These are phyloP conservation scores for Antitrichia curtipendula DNA, from an alignment of 225 moss, liverwort and hornwort species.

Conservation along the genomic window DNA sequence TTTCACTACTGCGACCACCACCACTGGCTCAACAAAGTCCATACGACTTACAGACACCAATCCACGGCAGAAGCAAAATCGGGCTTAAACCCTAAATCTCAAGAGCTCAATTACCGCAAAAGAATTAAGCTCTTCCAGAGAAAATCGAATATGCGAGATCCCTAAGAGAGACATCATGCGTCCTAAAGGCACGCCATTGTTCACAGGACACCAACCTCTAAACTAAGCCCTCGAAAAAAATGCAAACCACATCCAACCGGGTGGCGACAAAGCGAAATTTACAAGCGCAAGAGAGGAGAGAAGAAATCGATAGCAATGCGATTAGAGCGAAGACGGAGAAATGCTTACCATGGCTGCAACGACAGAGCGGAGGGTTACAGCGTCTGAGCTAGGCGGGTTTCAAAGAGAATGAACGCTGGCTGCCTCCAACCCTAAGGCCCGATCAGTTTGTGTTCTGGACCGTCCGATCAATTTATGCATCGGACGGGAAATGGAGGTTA, in stretches of 20 bases:
- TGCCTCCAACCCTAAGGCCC: conserved; percentile 11
- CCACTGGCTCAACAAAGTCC: not conserved
- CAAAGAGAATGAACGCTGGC: not conserved
- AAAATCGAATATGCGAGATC: not conserved
- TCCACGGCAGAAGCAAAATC: not conserved
- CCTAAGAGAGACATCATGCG: not conserved
- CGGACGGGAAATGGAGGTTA: not conserved
- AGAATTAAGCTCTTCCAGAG: no score
- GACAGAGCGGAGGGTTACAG: not conserved
- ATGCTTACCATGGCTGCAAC: conserved; percentile 25
- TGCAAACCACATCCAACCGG: not conserved
- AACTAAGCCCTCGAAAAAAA: not conserved
- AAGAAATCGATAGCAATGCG: not conserved
- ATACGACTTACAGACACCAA: not conserved
- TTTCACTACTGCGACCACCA: not conserved
- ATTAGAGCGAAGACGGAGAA: not conserved
- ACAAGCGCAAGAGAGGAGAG: not conserved
- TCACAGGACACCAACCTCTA: not conserved
- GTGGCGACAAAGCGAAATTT: not conserved
- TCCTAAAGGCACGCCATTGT: not conserved
- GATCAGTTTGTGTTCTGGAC: not conserved
- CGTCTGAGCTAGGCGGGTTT: not conserved
- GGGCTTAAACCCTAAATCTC: not conserved
- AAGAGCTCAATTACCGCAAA: not conserved
- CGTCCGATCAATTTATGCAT: not conserved